phyloP scores from a whole-genome alignment of 345 rosid species.

The Eucalyptus coolabah region DNA sequence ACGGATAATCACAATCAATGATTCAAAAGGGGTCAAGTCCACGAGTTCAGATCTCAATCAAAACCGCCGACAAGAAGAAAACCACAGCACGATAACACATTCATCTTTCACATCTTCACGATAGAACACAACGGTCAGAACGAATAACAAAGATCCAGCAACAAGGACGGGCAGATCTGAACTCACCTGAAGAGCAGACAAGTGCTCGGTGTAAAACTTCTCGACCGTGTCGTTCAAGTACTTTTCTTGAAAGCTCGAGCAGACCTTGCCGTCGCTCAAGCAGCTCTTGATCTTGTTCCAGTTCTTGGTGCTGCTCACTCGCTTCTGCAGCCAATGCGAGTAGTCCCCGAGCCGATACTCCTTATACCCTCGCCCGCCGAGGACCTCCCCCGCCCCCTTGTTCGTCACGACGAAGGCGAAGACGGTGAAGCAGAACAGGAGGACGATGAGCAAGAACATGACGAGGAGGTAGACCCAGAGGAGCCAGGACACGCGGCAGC shows the following conservation, averaged over 20 bases:
- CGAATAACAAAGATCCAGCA: background rate
- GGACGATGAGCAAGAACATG: slow-evolving; percentile 62
- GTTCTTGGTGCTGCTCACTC: background rate
- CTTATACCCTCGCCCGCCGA: slow-evolving; percentile 58
- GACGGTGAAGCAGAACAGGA: slow-evolving; percentile 59
- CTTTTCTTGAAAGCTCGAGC: background rate
- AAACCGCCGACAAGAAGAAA: background rate
- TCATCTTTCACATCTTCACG: background rate
- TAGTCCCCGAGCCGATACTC: slow-evolving; percentile 34
- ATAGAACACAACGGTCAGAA: background rate
- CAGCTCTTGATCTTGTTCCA: slow-evolving; percentile 18
- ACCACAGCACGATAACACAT: background rate
- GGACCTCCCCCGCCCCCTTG: slow-evolving; percentile 61
- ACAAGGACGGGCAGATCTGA: background rate
- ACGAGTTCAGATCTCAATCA: background rate
- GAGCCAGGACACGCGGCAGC: slow-evolving; percentile 70
- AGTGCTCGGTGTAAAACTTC: slow-evolving; percentile 2
- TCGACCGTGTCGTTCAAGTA: background rate
- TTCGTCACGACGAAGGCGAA: slow-evolving; percentile 71
- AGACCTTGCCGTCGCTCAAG: slow-evolving; percentile 4
- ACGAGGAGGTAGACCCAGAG: slow-evolving; percentile 74
- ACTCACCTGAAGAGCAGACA: slow-evolving; percentile 10
- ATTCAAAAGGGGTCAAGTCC: background rate
- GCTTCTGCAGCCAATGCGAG: slow-evolving; percentile 11
- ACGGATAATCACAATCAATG: background rate